Base-by-base conservation (phyloP, 768 basidiomycete species). In the Daedaleopsis nitida region DNA sequence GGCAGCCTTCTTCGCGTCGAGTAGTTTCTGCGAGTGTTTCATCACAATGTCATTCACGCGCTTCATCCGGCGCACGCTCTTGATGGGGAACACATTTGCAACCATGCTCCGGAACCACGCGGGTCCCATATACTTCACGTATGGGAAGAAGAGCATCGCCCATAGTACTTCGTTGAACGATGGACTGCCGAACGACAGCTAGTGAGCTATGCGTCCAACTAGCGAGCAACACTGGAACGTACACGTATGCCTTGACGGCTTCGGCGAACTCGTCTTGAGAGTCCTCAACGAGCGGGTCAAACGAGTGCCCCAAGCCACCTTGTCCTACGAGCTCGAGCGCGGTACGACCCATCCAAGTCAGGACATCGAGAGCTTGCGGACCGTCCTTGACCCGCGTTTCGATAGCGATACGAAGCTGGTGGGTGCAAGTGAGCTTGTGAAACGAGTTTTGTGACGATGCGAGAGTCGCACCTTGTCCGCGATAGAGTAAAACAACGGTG, bases 1-100 rank as follows among this genome's bases (percentile, higher is more conserved):
- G 55, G 73, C 73, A 34, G 55, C 60, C 55, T 77, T 72, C 64
- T 80, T 80, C 55, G 72, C 66, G 48, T 72, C 63, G 52, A 81
- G 67, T 39, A 84, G 80, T 2, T 68, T 65, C 42, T 65, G 59
- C 5, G 80, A 80, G 5, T 74, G 75, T 43, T 72, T 60, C 53
- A 81, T 71, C 78, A 84, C 80, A 6, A 78, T 69, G 66, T 83
- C 81, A 16, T 78, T 73, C 67, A 82, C 80, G 10, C 70, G 62
- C 62, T 77, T 77, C 16, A 82, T 71, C 47, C 75, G 77, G 50
- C 78, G 79, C 17, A 83, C 68, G 1, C 72, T 71, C 43, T 66
- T 57, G 60, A 74, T 66, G 0, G 81, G 82, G 0, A 71, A 72
- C 65, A 70, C 70, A 42, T 80, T 77, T 8, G 81, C 78, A 32